Percentiles rank a stretch among this genome's conserved stretches.
These are phyloP conservation scores for Magnusiomyces fungicola DNA, from an alignment of 1,139 yeast genomes.

Conservation along the genomic window DNA sequence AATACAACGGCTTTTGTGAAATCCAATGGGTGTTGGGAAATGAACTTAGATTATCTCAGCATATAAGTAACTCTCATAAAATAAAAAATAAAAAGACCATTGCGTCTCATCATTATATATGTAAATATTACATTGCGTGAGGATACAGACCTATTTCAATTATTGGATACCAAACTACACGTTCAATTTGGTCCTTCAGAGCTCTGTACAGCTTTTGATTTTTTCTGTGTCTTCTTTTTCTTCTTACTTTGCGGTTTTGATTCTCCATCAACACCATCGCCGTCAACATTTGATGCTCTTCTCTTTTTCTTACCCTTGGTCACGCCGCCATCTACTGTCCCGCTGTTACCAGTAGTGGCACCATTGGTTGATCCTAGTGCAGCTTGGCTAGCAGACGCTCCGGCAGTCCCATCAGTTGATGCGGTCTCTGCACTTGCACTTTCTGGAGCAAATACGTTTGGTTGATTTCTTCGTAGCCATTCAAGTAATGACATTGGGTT, in stretches of 20 bases:
- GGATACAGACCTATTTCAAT: too few relatives aligned
- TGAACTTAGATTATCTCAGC: too few relatives aligned
- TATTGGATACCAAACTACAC: too few relatives aligned
- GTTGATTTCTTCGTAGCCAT: slow-evolving; percentile 27
- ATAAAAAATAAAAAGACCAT: too few relatives aligned
- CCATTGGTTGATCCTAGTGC: neutral
- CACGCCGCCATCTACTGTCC: neutral
- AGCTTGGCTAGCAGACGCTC: neutral
- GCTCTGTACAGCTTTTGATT: neutral
- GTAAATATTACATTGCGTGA: too few relatives aligned
- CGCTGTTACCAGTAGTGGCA: neutral
- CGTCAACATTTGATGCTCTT: neutral
- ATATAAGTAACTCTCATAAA: too few relatives aligned
- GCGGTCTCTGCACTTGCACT: too few relatives aligned
- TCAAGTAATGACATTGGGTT: slow-evolving; percentile 26
- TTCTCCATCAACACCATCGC: neutral
- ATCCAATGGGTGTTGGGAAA: too few relatives aligned
- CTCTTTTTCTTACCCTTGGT: neutral
- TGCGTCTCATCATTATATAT: too few relatives aligned
- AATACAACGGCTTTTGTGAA: too few relatives aligned
- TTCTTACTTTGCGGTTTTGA: neutral
- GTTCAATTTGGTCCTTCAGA: too few relatives aligned
- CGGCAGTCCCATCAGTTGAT: neutral
- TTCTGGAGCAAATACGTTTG: slow-evolving; percentile 18
- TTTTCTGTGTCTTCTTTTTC: neutral